Evolutionary conservation across 75 land plant genomes (phyloP).

Genomic region (Gnetum montanum): DNA sequence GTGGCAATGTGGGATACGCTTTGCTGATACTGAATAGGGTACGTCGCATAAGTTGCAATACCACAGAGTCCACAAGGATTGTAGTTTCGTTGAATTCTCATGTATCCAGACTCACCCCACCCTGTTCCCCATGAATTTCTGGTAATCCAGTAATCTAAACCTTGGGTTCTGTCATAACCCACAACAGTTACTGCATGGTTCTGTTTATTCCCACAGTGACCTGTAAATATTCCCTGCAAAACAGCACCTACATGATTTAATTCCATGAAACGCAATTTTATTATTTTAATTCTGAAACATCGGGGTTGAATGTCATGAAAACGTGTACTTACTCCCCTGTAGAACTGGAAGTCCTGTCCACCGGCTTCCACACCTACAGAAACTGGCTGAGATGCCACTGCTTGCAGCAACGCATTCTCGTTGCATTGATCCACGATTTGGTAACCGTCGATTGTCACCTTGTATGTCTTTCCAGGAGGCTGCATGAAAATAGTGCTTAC

Average conservation of each 20-base stretch:
- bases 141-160: too few relatives aligned
- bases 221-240: too few relatives aligned
- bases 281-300: background rate
- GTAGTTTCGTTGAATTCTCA: too few relatives aligned
- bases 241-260: background rate
- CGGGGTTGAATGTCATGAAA: background rate
- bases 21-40: slow-evolving; percentile 49
- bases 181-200: too few relatives aligned
- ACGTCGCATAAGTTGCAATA: slow-evolving; percentile 47
- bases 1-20: too few relatives aligned
- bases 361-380: slow-evolving; percentile 69
- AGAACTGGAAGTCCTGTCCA: slow-evolving; percentile 48
- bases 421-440: slow-evolving; percentile 30
- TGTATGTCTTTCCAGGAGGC: slow-evolving; percentile 20
- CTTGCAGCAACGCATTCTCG: slow-evolving; percentile 33
- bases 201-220: too few relatives aligned
- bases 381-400: slow-evolving; percentile 60
- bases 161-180: slow-evolving; percentile 8
- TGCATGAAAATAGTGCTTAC: too few relatives aligned
- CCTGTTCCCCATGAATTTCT: too few relatives aligned
- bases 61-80: slow-evolving; percentile 28
- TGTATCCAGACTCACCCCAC: too few relatives aligned
- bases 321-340: slow-evolving; percentile 23
- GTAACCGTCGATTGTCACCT: slow-evolving; percentile 45
- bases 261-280: background rate